These are phyloP conservation scores for Phytopythium oedochilum DNA, from an alignment of 352 stramenopile species.

Conservation along the genomic window DNA sequence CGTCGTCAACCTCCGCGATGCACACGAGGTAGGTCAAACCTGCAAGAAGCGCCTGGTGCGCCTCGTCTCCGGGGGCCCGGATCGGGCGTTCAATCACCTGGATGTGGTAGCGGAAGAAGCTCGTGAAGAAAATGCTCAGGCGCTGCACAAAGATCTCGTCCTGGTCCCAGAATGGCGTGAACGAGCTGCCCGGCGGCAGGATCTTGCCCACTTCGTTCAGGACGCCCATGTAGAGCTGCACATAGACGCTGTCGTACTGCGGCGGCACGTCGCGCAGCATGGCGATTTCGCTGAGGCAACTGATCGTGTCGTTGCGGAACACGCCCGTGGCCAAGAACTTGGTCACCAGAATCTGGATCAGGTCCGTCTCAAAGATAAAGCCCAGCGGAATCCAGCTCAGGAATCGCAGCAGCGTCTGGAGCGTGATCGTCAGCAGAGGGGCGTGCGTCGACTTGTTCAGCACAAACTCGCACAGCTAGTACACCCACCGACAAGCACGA, in stretches of 20 bases:
- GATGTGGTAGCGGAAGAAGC: constrained; percentile 94
- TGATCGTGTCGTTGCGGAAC: constrained; percentile 97
- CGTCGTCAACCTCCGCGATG: constrained; percentile 91
- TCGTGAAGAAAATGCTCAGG: constrained; percentile 96
- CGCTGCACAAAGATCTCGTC: constrained; percentile 97
- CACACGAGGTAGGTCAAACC: constrained; percentile 92
- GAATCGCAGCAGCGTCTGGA: constrained; percentile 97
- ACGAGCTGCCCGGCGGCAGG: constrained; percentile 88
- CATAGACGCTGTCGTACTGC: constrained; percentile 94
- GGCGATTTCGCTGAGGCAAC: constrained; percentile 98
- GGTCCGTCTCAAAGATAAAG: constrained; percentile 98
- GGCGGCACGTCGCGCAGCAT: constrained; percentile 89
- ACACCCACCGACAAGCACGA: background rate
- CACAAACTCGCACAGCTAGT: constrained; percentile 97
- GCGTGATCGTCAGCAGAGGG: constrained; percentile 93
- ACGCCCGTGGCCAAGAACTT: constrained; percentile 94
- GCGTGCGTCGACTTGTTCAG: constrained; percentile 92
- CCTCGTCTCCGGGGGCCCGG: constrained; percentile 68
- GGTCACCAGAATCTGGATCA: constrained; percentile 94
- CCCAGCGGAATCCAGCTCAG: constrained; percentile 98
- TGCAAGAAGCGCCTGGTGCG: constrained; percentile 89
- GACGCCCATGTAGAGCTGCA: constrained; percentile 94
- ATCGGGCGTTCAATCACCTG: constrained; percentile 92
- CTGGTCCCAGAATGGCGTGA: constrained; percentile 91
- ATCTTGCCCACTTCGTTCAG: constrained; percentile 91